Conservation (phyloP, 306 rosid genomes). For the Trifolium pratense region DNA sequence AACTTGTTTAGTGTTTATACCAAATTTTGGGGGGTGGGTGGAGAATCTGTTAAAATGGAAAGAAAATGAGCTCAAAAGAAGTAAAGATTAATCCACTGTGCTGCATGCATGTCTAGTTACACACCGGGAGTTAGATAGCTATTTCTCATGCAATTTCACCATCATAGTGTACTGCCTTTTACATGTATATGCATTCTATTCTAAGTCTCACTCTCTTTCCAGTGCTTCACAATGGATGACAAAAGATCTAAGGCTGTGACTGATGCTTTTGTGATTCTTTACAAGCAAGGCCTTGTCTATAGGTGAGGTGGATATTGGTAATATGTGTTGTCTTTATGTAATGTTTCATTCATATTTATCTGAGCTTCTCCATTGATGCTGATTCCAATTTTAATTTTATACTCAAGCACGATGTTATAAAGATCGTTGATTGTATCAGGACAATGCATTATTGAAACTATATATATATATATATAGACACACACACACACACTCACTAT, state of each 20-base stretch:
- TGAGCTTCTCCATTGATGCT: constrained; percentile 17
- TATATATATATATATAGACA: neutral
- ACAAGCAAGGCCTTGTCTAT: constrained; percentile 73
- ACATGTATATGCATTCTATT: constrained; percentile 21
- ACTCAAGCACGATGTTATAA: neutral
- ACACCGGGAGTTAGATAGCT: neutral
- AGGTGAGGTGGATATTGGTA: constrained; percentile 59
- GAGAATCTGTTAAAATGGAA: neutral
- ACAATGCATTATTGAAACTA: constrained; percentile 21
- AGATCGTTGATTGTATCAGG: constrained; percentile 3
- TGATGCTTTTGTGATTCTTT: constrained; percentile 90
- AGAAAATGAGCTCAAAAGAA: constrained; percentile 16
- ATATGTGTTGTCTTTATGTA: constrained; percentile 13
- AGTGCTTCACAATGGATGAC: constrained; percentile 99
- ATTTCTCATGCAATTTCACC: constrained; percentile 23
- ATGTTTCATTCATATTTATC: constrained; percentile 34
- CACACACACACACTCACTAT: neutral
- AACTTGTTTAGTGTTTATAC: constrained; percentile 17
- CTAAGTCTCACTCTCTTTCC: constrained; percentile 27
- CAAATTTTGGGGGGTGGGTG: neutral
- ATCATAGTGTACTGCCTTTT: neutral
- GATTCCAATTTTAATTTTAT: constrained; percentile 11
- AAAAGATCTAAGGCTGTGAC: constrained; percentile 83
- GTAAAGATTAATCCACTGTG: neutral
- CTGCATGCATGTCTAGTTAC: constrained; percentile 5